Evolutionary conservation across 306 rosid species (phyloP).

Genomic region (Vicia sativa): DNA sequence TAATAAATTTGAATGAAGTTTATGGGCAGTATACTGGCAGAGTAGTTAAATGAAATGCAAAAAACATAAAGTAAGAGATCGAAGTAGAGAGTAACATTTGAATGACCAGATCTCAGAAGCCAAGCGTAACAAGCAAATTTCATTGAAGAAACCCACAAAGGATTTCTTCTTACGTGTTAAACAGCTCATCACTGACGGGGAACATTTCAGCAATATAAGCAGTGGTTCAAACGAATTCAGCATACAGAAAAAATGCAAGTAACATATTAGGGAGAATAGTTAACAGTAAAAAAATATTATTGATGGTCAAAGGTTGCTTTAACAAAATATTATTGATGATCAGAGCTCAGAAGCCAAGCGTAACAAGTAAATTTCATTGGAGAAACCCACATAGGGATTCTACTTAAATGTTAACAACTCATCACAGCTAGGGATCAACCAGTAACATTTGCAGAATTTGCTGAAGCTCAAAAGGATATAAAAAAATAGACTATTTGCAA

Average conservation of each 20-base stretch:
- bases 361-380: conserved; percentile 54
- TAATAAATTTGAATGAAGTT: too few relatives aligned
- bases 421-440: conserved; percentile 42
- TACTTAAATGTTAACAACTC: conserved; percentile 55
- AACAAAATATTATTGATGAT: not conserved
- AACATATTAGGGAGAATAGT: not conserved
- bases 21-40: not conserved
- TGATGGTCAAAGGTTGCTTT: not conserved
- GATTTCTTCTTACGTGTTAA: conserved; percentile 50
- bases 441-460: too few relatives aligned
- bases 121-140: conserved; percentile 56
- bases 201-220: not conserved
- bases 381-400: conserved; percentile 34
- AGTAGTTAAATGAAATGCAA: not conserved
- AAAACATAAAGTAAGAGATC: not conserved
- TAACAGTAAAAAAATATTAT: not conserved
- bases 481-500: too few relatives aligned
- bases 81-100: not conserved
- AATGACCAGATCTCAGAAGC: conserved; percentile 54
- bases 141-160: conserved; percentile 38
- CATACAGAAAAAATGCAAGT: not conserved
- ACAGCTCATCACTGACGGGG: conserved; percentile 40
- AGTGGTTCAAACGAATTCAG: not conserved
- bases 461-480: too few relatives aligned
- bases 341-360: conserved; percentile 71